A percentile compares a stretch with the other conserved stretches of the same genome.
Conservation (phyloP, 2,329 filamentous ascomycete species). For the Arthrobotrys conoides region DNA sequence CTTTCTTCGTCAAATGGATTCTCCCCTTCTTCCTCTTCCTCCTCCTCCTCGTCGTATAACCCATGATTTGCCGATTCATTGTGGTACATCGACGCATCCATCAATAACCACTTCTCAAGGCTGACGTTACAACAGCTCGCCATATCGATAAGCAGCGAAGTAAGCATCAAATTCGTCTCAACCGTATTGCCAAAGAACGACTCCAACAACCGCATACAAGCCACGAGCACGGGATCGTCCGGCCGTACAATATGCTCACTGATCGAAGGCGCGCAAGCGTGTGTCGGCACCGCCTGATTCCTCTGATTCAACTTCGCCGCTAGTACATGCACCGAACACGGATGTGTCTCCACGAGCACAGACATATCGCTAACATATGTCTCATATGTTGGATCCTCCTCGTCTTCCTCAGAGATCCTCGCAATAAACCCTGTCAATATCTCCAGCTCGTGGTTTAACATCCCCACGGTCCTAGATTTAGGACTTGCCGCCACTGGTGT, state of each 20-base stretch:
- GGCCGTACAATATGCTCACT: constrained; percentile 74
- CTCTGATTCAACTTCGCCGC: constrained; percentile 74
- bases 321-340: constrained; percentile 79
- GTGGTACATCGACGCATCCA: constrained; percentile 76
- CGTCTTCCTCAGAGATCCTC: constrained; percentile 78
- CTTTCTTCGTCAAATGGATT: constrained; percentile 55
- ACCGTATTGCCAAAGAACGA: constrained; percentile 91
- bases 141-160: constrained; percentile 84
- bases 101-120: constrained; percentile 90
- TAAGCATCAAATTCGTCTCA: constrained; percentile 89
- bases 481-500: constrained; percentile 72
- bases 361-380: constrained; percentile 79
- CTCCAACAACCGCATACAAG: constrained; percentile 79
- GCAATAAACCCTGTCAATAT: constrained; percentile 78
- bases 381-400: constrained; percentile 74
- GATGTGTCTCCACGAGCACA: constrained; percentile 78
- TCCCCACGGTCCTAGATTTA: constrained; percentile 77
- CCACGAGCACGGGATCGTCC: constrained; percentile 76
- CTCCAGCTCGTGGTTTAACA: constrained; percentile 81
- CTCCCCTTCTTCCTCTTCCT: constrained; percentile 63
- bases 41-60: constrained; percentile 66
- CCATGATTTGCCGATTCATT: constrained; percentile 67
- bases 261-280: constrained; percentile 74
- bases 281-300: constrained; percentile 72
- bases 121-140: constrained; percentile 87